phyloP scores from a whole-genome alignment of 75 land plant species.

The Picea sitchensis region DNA sequence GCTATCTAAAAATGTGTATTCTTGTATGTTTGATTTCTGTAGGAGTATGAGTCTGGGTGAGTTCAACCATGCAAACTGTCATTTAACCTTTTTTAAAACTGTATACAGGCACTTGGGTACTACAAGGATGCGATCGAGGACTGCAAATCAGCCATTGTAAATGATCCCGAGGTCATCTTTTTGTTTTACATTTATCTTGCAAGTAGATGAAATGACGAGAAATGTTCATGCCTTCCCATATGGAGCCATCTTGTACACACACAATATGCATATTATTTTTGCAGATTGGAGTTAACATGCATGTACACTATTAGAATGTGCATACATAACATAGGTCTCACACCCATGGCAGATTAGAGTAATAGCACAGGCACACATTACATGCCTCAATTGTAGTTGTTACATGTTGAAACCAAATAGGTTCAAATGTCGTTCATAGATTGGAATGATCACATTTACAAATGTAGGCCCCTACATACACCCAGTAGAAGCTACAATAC shows the following conservation, averaged over 20 bases:
- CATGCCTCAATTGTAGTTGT: background rate
- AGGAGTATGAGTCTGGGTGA: background rate
- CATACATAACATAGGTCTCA: background rate
- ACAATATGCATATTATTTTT: background rate
- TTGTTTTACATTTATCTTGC: conserved; percentile 3
- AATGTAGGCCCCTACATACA: background rate
- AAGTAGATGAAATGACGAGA: background rate
- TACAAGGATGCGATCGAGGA: conserved; percentile 39
- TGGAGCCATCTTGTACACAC: background rate
- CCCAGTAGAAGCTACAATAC: background rate
- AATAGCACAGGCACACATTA: background rate
- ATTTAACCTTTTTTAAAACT: background rate
- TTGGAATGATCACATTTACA: background rate
- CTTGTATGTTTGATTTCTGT: background rate
- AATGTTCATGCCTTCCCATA: background rate
- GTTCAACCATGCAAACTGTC: background rate
- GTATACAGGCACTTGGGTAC: conserved; percentile 36
- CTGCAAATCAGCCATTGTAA: conserved; percentile 43
- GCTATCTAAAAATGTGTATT: background rate
- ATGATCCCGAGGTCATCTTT: conserved; percentile 38
- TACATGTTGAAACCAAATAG: background rate
- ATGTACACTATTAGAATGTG: background rate
- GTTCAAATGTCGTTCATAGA: background rate
- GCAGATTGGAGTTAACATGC: background rate
- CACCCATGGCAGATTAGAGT: background rate